Percentiles rank a stretch among this genome's conserved stretches.
Conservation (phyloP, 495 filamentous ascomycete genomes). For the Neurospora sp. region DNA sequence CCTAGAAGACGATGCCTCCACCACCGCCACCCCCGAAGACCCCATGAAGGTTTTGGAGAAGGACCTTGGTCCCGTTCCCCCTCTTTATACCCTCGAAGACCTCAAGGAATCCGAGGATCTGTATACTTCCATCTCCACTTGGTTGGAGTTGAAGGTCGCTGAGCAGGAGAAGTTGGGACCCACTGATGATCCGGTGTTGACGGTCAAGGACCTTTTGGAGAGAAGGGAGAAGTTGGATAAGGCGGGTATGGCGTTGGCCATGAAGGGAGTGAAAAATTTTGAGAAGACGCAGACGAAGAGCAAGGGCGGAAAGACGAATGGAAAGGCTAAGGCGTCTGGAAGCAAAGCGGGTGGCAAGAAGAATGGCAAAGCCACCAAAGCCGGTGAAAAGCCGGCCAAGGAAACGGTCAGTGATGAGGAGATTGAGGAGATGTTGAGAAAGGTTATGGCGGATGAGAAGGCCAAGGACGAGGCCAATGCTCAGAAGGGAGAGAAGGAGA, state of each 20-base stretch:
- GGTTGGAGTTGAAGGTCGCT: constrained; percentile 59
- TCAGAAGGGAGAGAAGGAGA: constrained; percentile 13
- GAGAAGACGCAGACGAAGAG: constrained; percentile 34
- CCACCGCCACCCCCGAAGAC: constrained; percentile 24
- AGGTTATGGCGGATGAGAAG: constrained; percentile 19
- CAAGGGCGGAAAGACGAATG: constrained; percentile 28
- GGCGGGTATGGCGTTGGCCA: constrained; percentile 56
- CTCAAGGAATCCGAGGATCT: constrained; percentile 43
- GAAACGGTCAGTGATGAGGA: constrained; percentile 34
- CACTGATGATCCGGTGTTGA: constrained; percentile 61
- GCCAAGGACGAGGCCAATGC: constrained; percentile 23
- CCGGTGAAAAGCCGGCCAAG: constrained; percentile 21
- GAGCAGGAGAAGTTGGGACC: constrained; percentile 56
- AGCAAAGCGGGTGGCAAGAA: constrained; percentile 28
- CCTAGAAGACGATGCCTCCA: constrained; percentile 48
- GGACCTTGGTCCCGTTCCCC: constrained; percentile 35
- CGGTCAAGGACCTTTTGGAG: constrained; percentile 52
- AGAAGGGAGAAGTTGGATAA: constrained; percentile 54
- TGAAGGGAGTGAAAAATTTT: constrained; percentile 58
- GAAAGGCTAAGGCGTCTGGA: constrained; percentile 31
- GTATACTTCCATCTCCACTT: constrained; percentile 39
- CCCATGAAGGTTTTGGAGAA: constrained; percentile 30
- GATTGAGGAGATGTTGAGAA: constrained; percentile 39
- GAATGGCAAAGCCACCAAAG: constrained; percentile 26
- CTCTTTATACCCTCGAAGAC: constrained; percentile 53